Evolutionary conservation across 257 asterid genomes (phyloP), one percentile per base, ranked within the genome.

Genomic region (Eucommia ulmoides): DNA sequence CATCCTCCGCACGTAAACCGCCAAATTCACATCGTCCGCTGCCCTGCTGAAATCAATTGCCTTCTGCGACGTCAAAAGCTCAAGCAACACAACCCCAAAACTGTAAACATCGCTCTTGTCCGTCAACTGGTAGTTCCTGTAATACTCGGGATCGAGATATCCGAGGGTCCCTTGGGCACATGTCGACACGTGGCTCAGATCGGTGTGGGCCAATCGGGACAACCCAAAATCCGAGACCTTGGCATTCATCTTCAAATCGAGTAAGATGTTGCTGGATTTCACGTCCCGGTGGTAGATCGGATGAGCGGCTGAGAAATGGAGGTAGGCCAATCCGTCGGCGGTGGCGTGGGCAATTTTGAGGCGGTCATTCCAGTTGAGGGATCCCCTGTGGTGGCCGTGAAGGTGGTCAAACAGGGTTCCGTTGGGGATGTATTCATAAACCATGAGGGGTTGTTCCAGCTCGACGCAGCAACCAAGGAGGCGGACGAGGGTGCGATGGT

Each of bases 151-250:
- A 33, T 88, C 97, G 2, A 88, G 93, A 51, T 88, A 88, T 19
- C 97, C 97, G 0, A 88, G 75, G 0, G 97, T 88, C 5, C 97
- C 97, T 62, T 88, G 97, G 20, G 97, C 97, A 41, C 95, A 88
- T 6, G 97, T 88, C 19, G 95, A 77, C 14, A 88, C 55, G 46
- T 88, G 97, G 72, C 94, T 88, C 33, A 81, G n/a, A 33, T 88
- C 95, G 0, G 94, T 69, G n/a, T 82, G 87, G 1, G 93, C 95
- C 49, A 88, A 52, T 2, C 97, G 86, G 0, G 97, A 88, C 12
- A 88, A 33, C 33, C 95, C 95, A 33, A 88, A 88, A 64, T 88
- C 97, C 0, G 95, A 55, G 0, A 88, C 97, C 67, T 84, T 88
- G 0, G 84, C 94, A 2, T 77, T 76, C 20, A 81, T 33, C 56